These are phyloP conservation scores for Cupressus sempervirens DNA, from an alignment of 75 land plant species.

Conservation along the genomic window DNA sequence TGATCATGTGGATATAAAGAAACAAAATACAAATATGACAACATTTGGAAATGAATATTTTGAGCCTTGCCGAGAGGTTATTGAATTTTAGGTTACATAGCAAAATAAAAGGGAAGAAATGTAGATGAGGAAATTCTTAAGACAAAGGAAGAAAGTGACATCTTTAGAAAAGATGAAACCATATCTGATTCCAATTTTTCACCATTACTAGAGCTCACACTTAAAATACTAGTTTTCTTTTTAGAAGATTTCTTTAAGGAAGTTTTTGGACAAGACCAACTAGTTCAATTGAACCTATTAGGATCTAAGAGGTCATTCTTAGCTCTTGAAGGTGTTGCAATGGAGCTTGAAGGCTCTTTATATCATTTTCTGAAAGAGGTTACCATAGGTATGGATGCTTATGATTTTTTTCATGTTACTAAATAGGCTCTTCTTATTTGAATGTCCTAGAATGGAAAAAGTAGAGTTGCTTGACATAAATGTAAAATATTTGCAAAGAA, in stretches of 20 bases:
- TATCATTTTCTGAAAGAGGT: too few species aligned
- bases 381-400: too few species aligned
- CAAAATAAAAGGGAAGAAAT: constrained; percentile 7
- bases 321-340: constrained; percentile 98
- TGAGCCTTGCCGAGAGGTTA: constrained; percentile 24
- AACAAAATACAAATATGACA: not conserved
- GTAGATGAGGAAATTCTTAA: not conserved
- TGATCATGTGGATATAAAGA: not conserved
- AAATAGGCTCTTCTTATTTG: too few species aligned
- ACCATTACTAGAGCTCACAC: too few species aligned
- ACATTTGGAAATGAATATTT: not conserved
- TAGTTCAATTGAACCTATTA: constrained; percentile 73
- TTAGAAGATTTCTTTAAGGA: constrained; percentile 37
- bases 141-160: not conserved
- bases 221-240: constrained; percentile 29
- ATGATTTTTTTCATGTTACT: too few species aligned
- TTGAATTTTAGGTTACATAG: constrained; percentile 40
- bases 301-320: constrained; percentile 81
- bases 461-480: not conserved
- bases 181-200: constrained; percentile 20
- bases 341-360: too few species aligned
- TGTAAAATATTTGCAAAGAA: not conserved
- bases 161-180: constrained; percentile 9
- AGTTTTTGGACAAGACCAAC: constrained; percentile 95
- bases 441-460: too few species aligned